These are phyloP conservation scores for Neolecta irregularis DNA, from an alignment of 1,139 yeast species.

Conservation along the genomic window DNA sequence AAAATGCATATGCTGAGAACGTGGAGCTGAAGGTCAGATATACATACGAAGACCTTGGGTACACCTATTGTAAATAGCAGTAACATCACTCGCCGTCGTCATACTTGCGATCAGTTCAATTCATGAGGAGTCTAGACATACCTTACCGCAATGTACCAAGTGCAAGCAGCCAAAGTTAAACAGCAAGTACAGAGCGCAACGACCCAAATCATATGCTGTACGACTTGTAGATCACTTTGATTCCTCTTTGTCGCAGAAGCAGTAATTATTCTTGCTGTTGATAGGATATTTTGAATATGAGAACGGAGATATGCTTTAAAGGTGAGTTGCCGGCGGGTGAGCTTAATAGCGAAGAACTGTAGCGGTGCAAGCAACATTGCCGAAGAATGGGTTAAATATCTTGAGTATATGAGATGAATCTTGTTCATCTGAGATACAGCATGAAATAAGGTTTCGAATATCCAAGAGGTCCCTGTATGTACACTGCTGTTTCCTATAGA, in stretches of 20 bases:
- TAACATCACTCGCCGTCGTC: slow-evolving; percentile 72
- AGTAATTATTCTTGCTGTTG: slow-evolving; percentile 21
- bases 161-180: slow-evolving; percentile 58
- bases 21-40: no score
- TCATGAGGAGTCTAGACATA: background rate
- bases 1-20: slow-evolving; percentile 73
- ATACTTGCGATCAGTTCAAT: slow-evolving; percentile 19
- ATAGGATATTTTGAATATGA: slow-evolving; percentile 39
- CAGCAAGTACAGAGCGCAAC: slow-evolving; percentile 37
- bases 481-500: no score
- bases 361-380: slow-evolving; percentile 62
- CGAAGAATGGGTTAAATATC: no score
- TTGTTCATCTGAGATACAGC: slow-evolving; percentile 48
- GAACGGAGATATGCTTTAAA: no score
- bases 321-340: no score
- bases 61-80: slow-evolving; percentile 83
- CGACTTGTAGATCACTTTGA: slow-evolving; percentile 33
- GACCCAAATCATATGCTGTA: slow-evolving; percentile 33
- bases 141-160: slow-evolving; percentile 79
- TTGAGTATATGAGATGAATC: no score
- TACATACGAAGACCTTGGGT: no score
- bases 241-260: slow-evolving; percentile 12
- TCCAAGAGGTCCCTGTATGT: slow-evolving; percentile 40
- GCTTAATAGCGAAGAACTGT: slow-evolving; percentile 41
- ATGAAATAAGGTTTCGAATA: slow-evolving; percentile 59